Percentiles rank a stretch among this genome's conserved stretches.
Evolutionary conservation across 1,139 yeast genomes (phyloP).

Genomic region (Pichia sp.): DNA sequence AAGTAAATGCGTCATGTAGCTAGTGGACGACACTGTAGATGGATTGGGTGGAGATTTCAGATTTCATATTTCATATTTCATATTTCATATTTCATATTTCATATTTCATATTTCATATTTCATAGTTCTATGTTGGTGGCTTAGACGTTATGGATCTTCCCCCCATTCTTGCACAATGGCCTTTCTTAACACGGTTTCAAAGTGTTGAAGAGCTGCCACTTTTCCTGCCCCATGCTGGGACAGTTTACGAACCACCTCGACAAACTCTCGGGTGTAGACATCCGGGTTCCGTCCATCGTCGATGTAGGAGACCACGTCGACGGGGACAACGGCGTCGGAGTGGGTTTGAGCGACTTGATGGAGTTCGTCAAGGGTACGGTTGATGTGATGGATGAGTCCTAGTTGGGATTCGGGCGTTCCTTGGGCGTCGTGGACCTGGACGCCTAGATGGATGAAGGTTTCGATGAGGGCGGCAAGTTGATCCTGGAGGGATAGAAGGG

Average conservation of each 20-base stretch:
- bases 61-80: no score
- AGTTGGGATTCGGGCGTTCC: slow-evolving; percentile 66
- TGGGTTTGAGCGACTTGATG: background rate
- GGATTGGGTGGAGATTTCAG: no score
- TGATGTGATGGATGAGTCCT: slow-evolving; percentile 39
- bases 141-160: background rate
- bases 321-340: slow-evolving; percentile 42
- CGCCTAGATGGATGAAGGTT: slow-evolving; percentile 80
- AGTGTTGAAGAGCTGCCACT: slow-evolving; percentile 51
- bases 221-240: slow-evolving; percentile 87
- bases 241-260: slow-evolving; percentile 82
- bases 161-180: slow-evolving; percentile 58
- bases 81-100: no score
- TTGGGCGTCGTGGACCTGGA: slow-evolving; percentile 86
- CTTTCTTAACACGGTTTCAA: slow-evolving; percentile 60
- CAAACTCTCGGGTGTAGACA: slow-evolving; percentile 91
- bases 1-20: background rate
- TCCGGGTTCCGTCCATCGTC: slow-evolving; percentile 98
- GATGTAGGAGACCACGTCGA: slow-evolving; percentile 75
- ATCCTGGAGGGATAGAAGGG: slow-evolving; percentile 33
- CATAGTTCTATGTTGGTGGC: no score
- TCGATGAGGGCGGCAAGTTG: slow-evolving; percentile 46
- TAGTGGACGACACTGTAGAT: no score
- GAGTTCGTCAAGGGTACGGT: slow-evolving; percentile 17
- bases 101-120: no score